These are phyloP conservation scores for Lichina pygmaea DNA, from an alignment of 495 filamentous ascomycete genomes.

Conservation along the genomic window DNA sequence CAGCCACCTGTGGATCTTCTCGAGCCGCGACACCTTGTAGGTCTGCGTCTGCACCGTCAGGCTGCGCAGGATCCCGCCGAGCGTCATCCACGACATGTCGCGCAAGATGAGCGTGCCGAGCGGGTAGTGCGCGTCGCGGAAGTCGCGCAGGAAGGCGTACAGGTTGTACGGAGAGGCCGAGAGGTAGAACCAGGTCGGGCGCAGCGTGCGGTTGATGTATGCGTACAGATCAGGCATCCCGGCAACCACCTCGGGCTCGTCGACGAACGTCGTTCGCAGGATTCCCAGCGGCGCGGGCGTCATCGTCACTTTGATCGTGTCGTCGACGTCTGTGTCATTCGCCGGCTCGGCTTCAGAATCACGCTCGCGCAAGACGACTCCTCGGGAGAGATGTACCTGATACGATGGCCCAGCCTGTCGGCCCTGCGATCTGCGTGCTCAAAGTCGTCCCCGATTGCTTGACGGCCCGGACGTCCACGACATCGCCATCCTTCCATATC, in stretches of 20 bases:
- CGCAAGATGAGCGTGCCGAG: slow-evolving; percentile 61
- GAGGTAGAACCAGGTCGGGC: slow-evolving; percentile 71
- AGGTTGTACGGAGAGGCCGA: slow-evolving; percentile 89
- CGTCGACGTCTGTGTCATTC: slow-evolving; percentile 45
- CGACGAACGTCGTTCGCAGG: slow-evolving; percentile 56
- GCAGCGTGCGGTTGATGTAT: slow-evolving; percentile 26
- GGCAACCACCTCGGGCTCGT: slow-evolving; percentile 35
- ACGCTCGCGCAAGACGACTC: too few species aligned
- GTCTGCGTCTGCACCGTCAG: slow-evolving; percentile 59
- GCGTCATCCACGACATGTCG: slow-evolving; percentile 67
- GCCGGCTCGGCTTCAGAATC: too few species aligned
- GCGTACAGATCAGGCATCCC: slow-evolving; percentile 73
- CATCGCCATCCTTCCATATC: slow-evolving; percentile 39
- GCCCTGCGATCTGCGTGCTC: slow-evolving; percentile 40
- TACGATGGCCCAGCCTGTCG: slow-evolving; percentile 67
- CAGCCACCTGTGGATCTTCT: slow-evolving; percentile 47
- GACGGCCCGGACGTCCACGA: slow-evolving; percentile 13
- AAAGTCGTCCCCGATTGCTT: slow-evolving; percentile 9
- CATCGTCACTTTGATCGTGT: slow-evolving; percentile 80
- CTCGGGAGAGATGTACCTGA: slow-evolving; percentile 22
- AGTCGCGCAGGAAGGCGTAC: slow-evolving; percentile 58
- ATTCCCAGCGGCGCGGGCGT: slow-evolving; percentile 58
- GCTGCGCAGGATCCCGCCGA: slow-evolving; percentile 49
- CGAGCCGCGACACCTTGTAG: slow-evolving; percentile 66
- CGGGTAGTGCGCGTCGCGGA: slow-evolving; percentile 42